These are phyloP conservation scores for Phytophthora ramorum DNA, from an alignment of 352 stramenopile genomes.

Conservation along the genomic window DNA sequence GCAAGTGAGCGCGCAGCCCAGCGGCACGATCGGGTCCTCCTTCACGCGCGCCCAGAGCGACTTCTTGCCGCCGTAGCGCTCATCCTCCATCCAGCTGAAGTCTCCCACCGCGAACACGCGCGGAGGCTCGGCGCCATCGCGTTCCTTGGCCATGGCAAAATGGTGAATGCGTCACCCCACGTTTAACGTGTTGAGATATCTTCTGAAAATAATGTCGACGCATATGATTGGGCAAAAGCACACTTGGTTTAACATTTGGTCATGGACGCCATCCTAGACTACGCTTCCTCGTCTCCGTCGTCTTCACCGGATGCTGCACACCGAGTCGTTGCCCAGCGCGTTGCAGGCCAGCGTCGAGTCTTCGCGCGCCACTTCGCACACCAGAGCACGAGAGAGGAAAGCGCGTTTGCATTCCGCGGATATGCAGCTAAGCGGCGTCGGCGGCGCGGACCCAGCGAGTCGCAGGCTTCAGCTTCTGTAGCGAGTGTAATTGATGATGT, in stretches of 20 bases:
- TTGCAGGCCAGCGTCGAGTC: constrained; percentile 1
- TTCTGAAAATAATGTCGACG: not conserved
- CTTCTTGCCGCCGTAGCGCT: constrained; percentile 61
- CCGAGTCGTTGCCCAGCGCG: not conserved
- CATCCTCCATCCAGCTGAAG: constrained; percentile 73
- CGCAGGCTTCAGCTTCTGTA: not conserved
- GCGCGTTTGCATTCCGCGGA: constrained; percentile 39
- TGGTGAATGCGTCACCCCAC: not conserved
- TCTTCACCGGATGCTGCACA: not conserved
- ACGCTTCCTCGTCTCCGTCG: constrained; percentile 22
- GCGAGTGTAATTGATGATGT: not conserved
- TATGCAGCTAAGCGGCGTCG: constrained; percentile 40
- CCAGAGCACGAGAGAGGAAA: constrained; percentile 22
- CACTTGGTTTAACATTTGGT: constrained; percentile 5
- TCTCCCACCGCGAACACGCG: constrained; percentile 55
- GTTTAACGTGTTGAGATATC: not conserved
- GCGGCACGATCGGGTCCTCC: constrained; percentile 81
- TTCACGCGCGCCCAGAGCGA: constrained; percentile 67
- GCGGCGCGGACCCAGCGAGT: not conserved
- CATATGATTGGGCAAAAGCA: constrained; percentile 11
- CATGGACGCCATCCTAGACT: constrained; percentile 28
- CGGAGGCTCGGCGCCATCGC: constrained; percentile 13
- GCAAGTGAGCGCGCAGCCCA: constrained; percentile 71
- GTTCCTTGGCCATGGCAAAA: constrained; percentile 18
- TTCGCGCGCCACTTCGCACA: constrained; percentile 8